Evolutionary conservation across 2,329 filamentous ascomycete genomes (phyloP).

Genomic region (Cercospora nicotianae): DNA sequence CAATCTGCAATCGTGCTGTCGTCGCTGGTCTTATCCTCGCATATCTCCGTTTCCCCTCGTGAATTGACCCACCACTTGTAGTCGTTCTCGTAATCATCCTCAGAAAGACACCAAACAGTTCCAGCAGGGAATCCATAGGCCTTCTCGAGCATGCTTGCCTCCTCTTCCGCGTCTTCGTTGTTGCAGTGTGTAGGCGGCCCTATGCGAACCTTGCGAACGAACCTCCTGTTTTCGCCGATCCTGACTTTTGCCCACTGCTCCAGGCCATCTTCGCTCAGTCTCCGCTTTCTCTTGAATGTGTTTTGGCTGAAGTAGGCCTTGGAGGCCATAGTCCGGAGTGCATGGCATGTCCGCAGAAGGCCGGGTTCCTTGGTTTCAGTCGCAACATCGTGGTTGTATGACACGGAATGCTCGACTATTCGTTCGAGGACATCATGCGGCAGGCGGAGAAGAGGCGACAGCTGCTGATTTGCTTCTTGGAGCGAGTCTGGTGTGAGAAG

Average conservation of each 20-base stretch:
- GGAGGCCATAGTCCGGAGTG: slow-evolving; percentile 12
- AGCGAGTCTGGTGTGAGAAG: slow-evolving; percentile 16
- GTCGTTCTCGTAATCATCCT: slow-evolving; percentile 18
- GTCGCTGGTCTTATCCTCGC: background rate
- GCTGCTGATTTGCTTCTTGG: slow-evolving; percentile 17
- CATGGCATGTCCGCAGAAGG: slow-evolving; percentile 19
- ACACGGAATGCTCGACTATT: slow-evolving; percentile 15
- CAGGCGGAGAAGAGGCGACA: slow-evolving; percentile 19
- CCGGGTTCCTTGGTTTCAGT: slow-evolving; percentile 11
- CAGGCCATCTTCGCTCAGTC: slow-evolving; percentile 11
- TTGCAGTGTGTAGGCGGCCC: slow-evolving; percentile 19
- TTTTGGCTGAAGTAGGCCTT: slow-evolving; percentile 18
- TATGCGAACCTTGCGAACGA: slow-evolving; percentile 12
- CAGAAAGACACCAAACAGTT: slow-evolving; percentile 20
- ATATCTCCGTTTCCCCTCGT: slow-evolving; percentile 18
- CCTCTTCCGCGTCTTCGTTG: slow-evolving; percentile 14
- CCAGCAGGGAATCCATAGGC: slow-evolving; percentile 12
- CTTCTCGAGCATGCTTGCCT: slow-evolving; percentile 17
- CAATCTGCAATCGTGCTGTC: background rate
- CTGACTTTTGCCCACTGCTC: slow-evolving; percentile 18
- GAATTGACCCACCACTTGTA: slow-evolving; percentile 21
- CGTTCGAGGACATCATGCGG: slow-evolving; percentile 16
- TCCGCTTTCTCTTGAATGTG: slow-evolving; percentile 21
- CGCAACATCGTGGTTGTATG: slow-evolving; percentile 8
- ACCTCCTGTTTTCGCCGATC: slow-evolving; percentile 17